These are phyloP conservation scores for Stagonosporopsis vannaccii DNA, from an alignment of 2,329 filamentous ascomycete genomes.

Conservation along the genomic window DNA sequence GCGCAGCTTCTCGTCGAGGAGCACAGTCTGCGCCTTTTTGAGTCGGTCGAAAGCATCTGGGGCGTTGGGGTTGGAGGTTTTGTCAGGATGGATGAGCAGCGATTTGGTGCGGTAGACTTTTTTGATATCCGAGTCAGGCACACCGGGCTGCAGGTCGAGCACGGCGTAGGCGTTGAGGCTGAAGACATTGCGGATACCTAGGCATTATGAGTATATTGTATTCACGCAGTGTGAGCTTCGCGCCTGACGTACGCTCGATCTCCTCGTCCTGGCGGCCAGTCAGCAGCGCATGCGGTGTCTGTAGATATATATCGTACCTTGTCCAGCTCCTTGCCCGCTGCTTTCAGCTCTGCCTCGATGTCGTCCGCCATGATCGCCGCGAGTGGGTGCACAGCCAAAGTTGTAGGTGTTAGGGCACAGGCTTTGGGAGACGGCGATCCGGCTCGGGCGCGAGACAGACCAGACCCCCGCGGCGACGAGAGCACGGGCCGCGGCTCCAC, in stretches of 20 bases:
- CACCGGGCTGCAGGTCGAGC: conserved; percentile 92
- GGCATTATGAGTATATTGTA: not conserved
- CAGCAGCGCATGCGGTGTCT: conserved; percentile 9
- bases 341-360: conserved; percentile 9
- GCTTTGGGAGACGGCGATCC: not conserved
- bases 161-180: conserved; percentile 87
- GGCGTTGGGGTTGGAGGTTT: conserved; percentile 87
- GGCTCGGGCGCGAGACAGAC: not conserved
- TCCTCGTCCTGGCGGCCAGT: conserved; percentile 75
- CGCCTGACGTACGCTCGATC: conserved; percentile 71
- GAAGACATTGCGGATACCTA: conserved; percentile 83
- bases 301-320: conserved; percentile 64
- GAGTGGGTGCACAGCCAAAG: conserved; percentile 1
- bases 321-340: conserved; percentile 78
- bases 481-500: conserved; percentile 35
- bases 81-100: conserved; percentile 98
- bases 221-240: not conserved
- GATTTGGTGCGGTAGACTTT: conserved; percentile 93
- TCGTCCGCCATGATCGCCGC: conserved; percentile 66
- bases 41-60: conserved; percentile 96
- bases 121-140: conserved; percentile 96
- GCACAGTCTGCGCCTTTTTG: conserved; percentile 89
- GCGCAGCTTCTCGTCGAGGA: conserved; percentile 94
- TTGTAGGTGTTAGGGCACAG: conserved; percentile 2
- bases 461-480: conserved; percentile 31